Evolutionary conservation across 345 rosid species (phyloP).

Genomic region (Trapa bicornis): DNA sequence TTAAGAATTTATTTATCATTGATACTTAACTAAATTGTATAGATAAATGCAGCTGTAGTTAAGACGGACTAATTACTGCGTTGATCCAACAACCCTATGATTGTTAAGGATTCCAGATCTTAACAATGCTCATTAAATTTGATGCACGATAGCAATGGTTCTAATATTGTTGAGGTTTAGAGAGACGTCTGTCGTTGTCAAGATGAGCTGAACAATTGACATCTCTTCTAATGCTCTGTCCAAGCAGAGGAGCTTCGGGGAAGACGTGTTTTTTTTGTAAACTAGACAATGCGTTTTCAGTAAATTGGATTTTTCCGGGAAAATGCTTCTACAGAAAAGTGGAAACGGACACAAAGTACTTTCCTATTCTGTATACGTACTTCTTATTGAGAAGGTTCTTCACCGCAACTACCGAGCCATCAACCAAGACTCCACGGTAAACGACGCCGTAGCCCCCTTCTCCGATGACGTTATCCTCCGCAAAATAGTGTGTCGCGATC

Average conservation of each 20-base stretch:
- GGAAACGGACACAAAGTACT: background rate
- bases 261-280: background rate
- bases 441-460: constrained; percentile 97
- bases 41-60: background rate
- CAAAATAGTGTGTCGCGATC: constrained; percentile 66
- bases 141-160: background rate
- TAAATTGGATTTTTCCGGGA: constrained; percentile 1
- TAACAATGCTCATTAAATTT: background rate
- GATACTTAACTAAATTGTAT: background rate
- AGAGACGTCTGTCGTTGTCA: background rate
- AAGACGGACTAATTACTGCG: background rate
- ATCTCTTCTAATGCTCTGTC: background rate
- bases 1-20: background rate
- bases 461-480: constrained; percentile 73
- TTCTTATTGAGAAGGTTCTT: constrained; percentile 83
- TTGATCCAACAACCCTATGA: no score
- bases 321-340: background rate
- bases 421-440: constrained; percentile 55
- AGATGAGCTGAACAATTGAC: background rate
- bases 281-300: background rate
- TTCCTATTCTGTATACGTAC: constrained; percentile 24
- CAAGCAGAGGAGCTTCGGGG: background rate
- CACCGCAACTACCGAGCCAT: constrained; percentile 78
- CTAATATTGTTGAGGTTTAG: no score
- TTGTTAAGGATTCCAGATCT: background rate